phyloP scores from a whole-genome alignment of 805 yeast genomes.

The Metschnikowia gelsemii region DNA sequence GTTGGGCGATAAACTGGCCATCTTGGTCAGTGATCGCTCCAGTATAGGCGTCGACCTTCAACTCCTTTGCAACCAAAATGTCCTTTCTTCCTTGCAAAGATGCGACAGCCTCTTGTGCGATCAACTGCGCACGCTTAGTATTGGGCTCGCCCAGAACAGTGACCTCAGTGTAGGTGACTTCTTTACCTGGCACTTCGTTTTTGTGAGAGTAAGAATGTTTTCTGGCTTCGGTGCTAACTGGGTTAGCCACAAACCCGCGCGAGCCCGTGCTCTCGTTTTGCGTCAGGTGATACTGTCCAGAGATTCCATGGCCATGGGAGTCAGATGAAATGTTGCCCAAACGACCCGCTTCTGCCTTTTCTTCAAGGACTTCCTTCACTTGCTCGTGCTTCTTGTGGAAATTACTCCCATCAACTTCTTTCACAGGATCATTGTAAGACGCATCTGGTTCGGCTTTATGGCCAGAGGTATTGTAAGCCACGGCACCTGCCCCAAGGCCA shows the following conservation, averaged over 20 bases:
- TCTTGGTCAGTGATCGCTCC: slow-evolving; percentile 32
- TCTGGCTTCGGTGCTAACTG: slow-evolving; percentile 1
- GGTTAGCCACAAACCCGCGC: slow-evolving; percentile 1
- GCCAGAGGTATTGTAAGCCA: background rate
- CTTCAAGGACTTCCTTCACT: slow-evolving; percentile 7
- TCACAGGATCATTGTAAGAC: slow-evolving; percentile 5
- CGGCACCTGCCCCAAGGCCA: slow-evolving; percentile 14
- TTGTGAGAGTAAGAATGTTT: slow-evolving; percentile 8
- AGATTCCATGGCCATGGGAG: background rate
- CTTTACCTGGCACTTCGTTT: slow-evolving; percentile 7
- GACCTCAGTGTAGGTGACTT: slow-evolving; percentile 25
- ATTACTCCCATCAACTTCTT: slow-evolving; percentile 11
- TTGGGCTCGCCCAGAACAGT: slow-evolving; percentile 31
- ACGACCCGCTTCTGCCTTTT: slow-evolving; percentile 7
- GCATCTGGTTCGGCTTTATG: slow-evolving; percentile 6
- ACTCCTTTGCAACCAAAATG: slow-evolving; percentile 24
- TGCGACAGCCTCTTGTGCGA: slow-evolving; percentile 30
- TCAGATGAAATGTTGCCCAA: slow-evolving; percentile 3
- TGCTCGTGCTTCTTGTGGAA: slow-evolving; percentile 9
- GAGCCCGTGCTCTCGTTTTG: background rate
- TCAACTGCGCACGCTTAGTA: slow-evolving; percentile 25
- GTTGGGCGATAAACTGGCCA: slow-evolving; percentile 21
- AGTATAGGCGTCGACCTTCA: slow-evolving; percentile 30
- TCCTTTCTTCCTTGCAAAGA: slow-evolving; percentile 26
- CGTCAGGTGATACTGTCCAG: background rate